These are phyloP conservation scores for Cystoisospora suis DNA, from an alignment of 169 alveolate species.

Conservation along the genomic window DNA sequence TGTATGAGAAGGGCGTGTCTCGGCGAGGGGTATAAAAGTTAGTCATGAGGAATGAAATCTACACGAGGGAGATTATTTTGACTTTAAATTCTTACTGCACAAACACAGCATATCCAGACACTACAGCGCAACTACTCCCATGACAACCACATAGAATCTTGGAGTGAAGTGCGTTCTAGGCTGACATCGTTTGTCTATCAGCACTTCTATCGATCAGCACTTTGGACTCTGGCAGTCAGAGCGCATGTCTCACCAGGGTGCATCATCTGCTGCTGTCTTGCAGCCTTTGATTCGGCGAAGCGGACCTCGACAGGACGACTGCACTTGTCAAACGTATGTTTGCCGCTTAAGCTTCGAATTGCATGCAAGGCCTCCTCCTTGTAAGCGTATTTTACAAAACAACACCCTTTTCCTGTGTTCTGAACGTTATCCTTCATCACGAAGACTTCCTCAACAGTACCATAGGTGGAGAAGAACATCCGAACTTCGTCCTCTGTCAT, in stretches of 20 bases:
- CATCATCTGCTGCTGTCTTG: conserved; percentile 38
- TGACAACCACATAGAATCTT: background rate
- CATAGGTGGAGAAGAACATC: conserved; percentile 83
- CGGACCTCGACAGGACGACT: conserved; percentile 89
- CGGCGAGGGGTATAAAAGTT: no score
- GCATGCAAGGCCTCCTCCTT: conserved; percentile 91
- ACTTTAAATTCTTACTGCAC: no score
- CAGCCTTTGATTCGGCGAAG: conserved; percentile 78
- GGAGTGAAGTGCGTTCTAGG: background rate
- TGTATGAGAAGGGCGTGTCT: no score
- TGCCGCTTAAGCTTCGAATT: conserved; percentile 81
- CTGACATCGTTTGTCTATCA: background rate
- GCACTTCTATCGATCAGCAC: background rate
- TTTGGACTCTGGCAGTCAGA: background rate
- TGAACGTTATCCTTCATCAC: conserved; percentile 55
- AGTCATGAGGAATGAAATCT: no score
- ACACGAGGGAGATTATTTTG: no score
- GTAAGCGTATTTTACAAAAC: conserved; percentile 86
- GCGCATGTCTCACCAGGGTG: background rate
- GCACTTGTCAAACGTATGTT: conserved; percentile 83
- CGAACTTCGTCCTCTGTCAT: conserved; percentile 82
- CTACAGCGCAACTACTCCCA: no score
- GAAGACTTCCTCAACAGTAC: conserved; percentile 68
- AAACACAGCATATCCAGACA: no score
- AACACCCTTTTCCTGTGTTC: conserved; percentile 83